Base-by-base conservation (phyloP, 2,329 filamentous ascomycete species). In the Podosphaera xanthii region DNA sequence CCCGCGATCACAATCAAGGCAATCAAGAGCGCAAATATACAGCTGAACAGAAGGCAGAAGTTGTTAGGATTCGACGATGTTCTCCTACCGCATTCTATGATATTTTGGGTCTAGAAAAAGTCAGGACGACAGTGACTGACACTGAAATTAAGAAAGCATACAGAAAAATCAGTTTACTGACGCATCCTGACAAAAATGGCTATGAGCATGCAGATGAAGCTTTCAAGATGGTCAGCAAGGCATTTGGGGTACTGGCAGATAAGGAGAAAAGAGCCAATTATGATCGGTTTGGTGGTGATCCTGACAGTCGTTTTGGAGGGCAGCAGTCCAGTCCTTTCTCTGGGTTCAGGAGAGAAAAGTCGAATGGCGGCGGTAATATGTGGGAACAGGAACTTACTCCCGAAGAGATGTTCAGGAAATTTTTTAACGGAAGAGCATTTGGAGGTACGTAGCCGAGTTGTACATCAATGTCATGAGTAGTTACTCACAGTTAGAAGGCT, bases 101-200 rank as follows among this genome's bases (percentile, higher is more conserved):
- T 70, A 97, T 98, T 65, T 74, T 98, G 38, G 83, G 82, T 31
- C 73, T 96, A 56, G 82, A 84, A 62, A 72, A 75, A 57, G 75
- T 83, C 46, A 77, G 78, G 65, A 73, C 77, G 60, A 79, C 82
- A 30, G 84, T 80, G 67, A 81, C 81, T 56, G 91, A 97, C 65
- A 72, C 76, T 62, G 91, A 97, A 68, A 89, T 98, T 70, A 98
- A 97, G 72, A 97, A 97, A 75, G 91, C 92, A 5, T 98, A 98
- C 73, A 81, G 91, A 68, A 97, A 95, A 74, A 78, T 94, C 70
- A 92, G 86, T 69, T 75, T 98, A 67, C 77, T 97, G 68, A 98
- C 92, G 61, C 92, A 98, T 76, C 92, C 92, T 63, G 92, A 98
- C 76, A 98, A 98, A 76, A 98, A 98, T 77, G 90, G 90, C 57